These are phyloP conservation scores for Cercospora sp. DNA, from an alignment of 2,329 filamentous ascomycete genomes.

Conservation along the genomic window DNA sequence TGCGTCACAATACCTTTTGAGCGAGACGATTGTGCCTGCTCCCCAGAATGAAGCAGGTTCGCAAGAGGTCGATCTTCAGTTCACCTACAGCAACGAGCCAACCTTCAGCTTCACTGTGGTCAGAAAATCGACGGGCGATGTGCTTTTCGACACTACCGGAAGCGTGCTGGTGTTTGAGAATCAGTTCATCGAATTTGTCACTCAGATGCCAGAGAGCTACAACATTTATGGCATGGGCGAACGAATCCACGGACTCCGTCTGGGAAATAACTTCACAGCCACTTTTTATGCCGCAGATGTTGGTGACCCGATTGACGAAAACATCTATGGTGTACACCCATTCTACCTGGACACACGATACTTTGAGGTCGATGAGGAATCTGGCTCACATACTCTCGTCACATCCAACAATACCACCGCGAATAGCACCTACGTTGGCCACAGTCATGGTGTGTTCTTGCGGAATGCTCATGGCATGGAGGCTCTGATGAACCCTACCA, in stretches of 20 bases:
- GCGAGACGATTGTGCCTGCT: conserved; percentile 62
- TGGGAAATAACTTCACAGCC: conserved; percentile 72
- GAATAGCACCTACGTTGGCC: conserved; percentile 61
- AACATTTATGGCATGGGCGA: conserved; percentile 74
- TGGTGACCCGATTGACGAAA: conserved; percentile 63
- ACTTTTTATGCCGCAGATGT: conserved; percentile 69
- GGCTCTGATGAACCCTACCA: conserved; percentile 62
- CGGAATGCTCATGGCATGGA: conserved; percentile 78
- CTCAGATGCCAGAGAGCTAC: conserved; percentile 66
- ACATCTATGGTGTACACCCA: conserved; percentile 75
- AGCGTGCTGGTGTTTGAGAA: conserved; percentile 70
- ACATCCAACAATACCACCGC: conserved; percentile 56
- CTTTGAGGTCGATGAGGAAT: conserved; percentile 56
- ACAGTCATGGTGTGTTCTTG: conserved; percentile 74
- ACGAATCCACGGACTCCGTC: conserved; percentile 67
- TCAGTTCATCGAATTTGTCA: conserved; percentile 74
- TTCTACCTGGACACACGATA: conserved; percentile 81
- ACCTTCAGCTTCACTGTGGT: conserved; percentile 59
- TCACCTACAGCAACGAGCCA: conserved; percentile 59
- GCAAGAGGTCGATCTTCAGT: conserved; percentile 51
- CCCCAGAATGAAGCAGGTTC: conserved; percentile 50
- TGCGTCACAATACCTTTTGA: conserved; percentile 58
- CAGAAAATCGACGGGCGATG: conserved; percentile 62
- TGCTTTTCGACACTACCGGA: conserved; percentile 67
- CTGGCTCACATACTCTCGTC: conserved; percentile 53